Percentiles rank a stretch among this genome's conserved stretches.
phyloP scores from a whole-genome alignment of 148 eudicot genomes.

The Silene conica region DNA sequence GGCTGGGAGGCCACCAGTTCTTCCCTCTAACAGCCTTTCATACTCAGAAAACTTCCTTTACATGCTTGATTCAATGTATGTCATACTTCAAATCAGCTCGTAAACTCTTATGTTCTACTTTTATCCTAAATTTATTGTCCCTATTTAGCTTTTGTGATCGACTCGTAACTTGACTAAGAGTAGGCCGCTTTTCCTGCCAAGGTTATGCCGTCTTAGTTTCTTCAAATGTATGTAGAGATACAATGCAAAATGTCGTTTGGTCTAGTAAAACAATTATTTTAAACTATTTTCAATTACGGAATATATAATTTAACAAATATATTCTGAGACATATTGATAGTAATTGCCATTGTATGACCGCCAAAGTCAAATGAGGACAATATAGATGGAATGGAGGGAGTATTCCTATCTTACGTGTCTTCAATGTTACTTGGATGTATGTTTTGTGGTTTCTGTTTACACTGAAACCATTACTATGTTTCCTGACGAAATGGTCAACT shows the following conservation, averaged over 20 bases:
- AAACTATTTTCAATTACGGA: background rate
- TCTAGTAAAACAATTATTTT: too few species aligned
- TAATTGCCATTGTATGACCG: background rate
- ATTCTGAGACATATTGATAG: background rate
- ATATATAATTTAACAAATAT: background rate
- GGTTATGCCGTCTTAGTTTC: background rate
- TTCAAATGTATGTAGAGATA: too few species aligned
- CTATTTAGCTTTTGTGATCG: background rate
- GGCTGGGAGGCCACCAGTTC: slow-evolving; percentile 96
- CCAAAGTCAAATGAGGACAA: background rate
- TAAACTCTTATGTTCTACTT: background rate
- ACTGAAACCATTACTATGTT: background rate
- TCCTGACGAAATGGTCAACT: background rate
- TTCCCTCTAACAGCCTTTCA: slow-evolving; percentile 88
- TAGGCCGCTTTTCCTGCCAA: background rate
- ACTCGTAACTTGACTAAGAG: background rate
- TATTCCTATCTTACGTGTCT: background rate
- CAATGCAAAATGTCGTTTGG: background rate
- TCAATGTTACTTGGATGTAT: slow-evolving; percentile 7
- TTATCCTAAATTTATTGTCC: background rate
- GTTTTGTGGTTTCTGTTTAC: background rate
- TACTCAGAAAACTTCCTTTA: slow-evolving; percentile 94
- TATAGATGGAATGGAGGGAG: background rate
- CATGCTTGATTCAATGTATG: slow-evolving; percentile 98
- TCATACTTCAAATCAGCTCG: slow-evolving; percentile 17